A percentile compares a stretch with the other conserved stretches of the same genome.
phyloP scores from a whole-genome alignment of 176 grass and related monocot genomes.

The Otatea glauca region DNA sequence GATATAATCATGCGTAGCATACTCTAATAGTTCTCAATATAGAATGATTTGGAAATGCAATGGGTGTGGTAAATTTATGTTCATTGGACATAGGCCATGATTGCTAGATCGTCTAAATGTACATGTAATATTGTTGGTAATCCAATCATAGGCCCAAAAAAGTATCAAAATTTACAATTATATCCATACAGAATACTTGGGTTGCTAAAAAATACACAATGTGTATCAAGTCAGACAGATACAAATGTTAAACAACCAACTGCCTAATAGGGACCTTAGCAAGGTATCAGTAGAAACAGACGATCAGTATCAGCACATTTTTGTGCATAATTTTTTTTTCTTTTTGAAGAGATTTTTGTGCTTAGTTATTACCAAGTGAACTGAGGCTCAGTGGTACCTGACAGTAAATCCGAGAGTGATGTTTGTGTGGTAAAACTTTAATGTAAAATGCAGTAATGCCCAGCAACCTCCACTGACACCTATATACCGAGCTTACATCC shows the following conservation, averaged over 20 bases:
- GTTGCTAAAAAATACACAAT: neutral
- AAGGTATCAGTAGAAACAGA: neutral
- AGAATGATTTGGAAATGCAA: neutral
- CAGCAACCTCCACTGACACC: neutral
- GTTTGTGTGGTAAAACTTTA: neutral
- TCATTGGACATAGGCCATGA: neutral
- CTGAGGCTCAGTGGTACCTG: constrained; percentile 7
- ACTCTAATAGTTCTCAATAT: neutral
- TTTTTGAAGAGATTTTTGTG: neutral
- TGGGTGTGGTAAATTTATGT: neutral
- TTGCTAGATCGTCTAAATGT: constrained; percentile 11
- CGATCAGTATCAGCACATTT: neutral
- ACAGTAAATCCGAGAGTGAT: neutral
- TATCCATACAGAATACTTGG: neutral
- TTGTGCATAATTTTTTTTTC: neutral
- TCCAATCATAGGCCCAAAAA: neutral
- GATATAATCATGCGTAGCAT: neutral
- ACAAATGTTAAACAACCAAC: neutral
- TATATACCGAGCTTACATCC: neutral
- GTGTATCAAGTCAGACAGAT: neutral
- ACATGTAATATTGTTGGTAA: constrained; percentile 5
- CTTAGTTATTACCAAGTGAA: neutral
- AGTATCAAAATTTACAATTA: neutral
- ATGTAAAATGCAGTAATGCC: neutral
- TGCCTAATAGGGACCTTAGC: neutral